Conservation (phyloP, 306 rosid genomes). For the Urtica urens region DNA sequence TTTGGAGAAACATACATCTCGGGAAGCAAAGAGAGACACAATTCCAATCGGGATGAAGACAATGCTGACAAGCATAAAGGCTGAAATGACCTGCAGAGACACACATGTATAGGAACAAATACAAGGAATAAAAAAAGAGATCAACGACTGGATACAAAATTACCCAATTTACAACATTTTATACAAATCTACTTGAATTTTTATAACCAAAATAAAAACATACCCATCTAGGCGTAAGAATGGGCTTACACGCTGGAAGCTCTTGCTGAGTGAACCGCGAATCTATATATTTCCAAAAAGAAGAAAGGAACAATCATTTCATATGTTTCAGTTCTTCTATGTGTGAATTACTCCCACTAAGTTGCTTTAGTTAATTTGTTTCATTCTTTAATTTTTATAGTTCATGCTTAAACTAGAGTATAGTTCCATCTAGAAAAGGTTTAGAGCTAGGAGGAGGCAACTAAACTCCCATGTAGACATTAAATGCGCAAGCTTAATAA, state of each 20-base stretch:
- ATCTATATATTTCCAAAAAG: constrained; percentile 31
- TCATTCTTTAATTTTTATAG: no score
- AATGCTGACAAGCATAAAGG: constrained; percentile 65
- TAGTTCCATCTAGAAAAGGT: no score
- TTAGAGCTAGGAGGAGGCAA: no score
- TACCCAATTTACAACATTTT: neutral
- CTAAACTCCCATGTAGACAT: no score
- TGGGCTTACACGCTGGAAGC: constrained; percentile 98
- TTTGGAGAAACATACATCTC: constrained; percentile 40
- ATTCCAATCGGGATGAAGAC: constrained; percentile 88
- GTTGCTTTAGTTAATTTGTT: no score
- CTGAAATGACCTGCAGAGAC: constrained; percentile 68
- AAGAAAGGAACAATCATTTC: no score
- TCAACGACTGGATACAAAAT: neutral
- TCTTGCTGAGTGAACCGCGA: constrained; percentile 95
- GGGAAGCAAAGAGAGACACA: constrained; percentile 69
- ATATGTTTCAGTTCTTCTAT: neutral
- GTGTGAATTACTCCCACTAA: no score
- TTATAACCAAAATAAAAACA: neutral
- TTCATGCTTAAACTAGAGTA: no score
- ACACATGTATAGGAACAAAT: neutral
- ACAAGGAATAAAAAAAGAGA: constrained; percentile 1
- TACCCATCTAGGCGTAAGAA: constrained; percentile 91
- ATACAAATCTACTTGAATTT: neutral
- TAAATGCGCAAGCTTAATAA: no score